phyloP scores from a whole-genome alignment of 1,284 basidiomycete species.

The Peniophora sp. region DNA sequence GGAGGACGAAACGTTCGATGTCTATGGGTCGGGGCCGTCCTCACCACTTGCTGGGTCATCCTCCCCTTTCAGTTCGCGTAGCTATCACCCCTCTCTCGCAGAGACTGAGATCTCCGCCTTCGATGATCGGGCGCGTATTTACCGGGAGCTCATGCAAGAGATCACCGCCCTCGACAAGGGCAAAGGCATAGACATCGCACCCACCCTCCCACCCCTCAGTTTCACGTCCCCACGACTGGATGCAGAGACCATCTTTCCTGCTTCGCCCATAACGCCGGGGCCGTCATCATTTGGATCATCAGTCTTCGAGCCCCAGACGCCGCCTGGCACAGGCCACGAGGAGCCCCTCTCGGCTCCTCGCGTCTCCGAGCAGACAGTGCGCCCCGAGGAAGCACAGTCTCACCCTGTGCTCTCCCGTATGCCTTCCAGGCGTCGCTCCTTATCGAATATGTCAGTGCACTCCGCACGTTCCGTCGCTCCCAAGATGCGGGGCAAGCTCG shows the following conservation, averaged over 20 bases:
- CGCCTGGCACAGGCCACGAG: constrained; percentile 10
- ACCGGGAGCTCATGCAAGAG: constrained; percentile 11
- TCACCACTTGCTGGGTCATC: constrained; percentile 4
- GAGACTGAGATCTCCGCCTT: constrained; percentile 3
- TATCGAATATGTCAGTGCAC: constrained; percentile 43
- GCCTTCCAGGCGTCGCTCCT: constrained; percentile 44
- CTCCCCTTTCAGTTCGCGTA: constrained; percentile 5
- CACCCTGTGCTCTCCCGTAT: constrained; percentile 14
- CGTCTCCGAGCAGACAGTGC: constrained; percentile 4
- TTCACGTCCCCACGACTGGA: constrained; percentile 47
- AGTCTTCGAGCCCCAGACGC: constrained; percentile 13
- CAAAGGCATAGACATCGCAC: constrained; percentile 47
- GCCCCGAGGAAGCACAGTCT: constrained; percentile 9
- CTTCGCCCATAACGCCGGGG: constrained; percentile 35
- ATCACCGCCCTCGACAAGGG: constrained; percentile 29
- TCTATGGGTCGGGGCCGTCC: constrained; percentile 15
- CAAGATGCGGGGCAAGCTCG: constrained; percentile 38
- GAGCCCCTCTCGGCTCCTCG: background rate
- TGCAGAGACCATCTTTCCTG: constrained; percentile 32
- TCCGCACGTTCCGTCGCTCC: constrained; percentile 37
- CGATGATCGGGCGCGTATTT: constrained; percentile 1
- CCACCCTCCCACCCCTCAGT: constrained; percentile 54
- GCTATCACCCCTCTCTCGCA: constrained; percentile 1
- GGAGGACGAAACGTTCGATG: constrained; percentile 31
- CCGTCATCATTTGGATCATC: constrained; percentile 47